Base-by-base conservation (phyloP, 2,329 filamentous ascomycete species). In the Rhexocercosporidium sp. region DNA sequence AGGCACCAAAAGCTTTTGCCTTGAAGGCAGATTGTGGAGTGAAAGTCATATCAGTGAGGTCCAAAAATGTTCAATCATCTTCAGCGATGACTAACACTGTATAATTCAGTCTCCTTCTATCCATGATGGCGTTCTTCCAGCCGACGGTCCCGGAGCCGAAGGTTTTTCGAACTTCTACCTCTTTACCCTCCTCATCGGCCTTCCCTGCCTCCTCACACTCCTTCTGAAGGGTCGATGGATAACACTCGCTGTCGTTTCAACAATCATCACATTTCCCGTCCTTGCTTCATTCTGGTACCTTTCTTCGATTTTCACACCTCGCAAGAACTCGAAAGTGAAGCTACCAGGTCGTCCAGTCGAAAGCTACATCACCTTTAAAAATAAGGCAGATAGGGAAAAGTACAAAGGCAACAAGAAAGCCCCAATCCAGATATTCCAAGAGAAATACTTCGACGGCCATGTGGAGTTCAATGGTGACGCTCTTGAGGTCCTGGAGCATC, bases 391-490 rank as follows among this genome's bases (percentile, higher is more conserved):
- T 57, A 65, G 64, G 20, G 54, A 67, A 7, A 73, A 68, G 69
- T 77, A 66, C 53, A 68, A 66, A 20, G 75, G 75, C 29, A 65
- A n/a, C 11, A 76, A 72, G 51, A 75, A 74, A 62, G 69, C 77
- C 12, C 72, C 77, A 16, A 68, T 78, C 54, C 67, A 75, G 37
- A 73, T 71, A 6, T 76, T 78, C 29, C 66, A 68, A 1, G 75
- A 78, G 64, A 75, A 74, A 69, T 78, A 77, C 59, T 69, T 78
- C 39, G 70, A 75, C 44, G 75, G 76, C n/a, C 25, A 65, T 27
- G 76, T 78, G 16, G 73, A 76, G n/a, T 78, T 78, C 68, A 78
- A 78, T 18, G 77, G 76, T 18, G 77, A 78, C 29, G 62, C 61
- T n/a, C 70, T 78, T 12, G 77, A 78, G n/a, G 59, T 75, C 22